These are phyloP conservation scores for Diaporthe aspalathi DNA, from an alignment of 2,329 filamentous ascomycete species.

Conservation along the genomic window DNA sequence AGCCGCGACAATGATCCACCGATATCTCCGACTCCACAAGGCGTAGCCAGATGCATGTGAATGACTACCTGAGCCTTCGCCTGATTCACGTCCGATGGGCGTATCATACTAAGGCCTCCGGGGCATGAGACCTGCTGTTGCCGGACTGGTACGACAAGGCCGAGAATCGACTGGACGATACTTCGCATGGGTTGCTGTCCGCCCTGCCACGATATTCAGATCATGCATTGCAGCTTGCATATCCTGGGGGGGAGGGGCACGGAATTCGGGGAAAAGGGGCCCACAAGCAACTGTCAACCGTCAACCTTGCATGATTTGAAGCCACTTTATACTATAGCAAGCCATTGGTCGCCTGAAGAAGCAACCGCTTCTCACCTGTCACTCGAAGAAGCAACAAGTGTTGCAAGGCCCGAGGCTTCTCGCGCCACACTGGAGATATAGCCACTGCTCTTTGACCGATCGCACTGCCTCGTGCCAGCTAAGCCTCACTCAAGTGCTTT, in stretches of 20 bases:
- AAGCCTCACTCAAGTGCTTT: neutral
- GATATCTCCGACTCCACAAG: neutral
- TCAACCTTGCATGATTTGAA: slow-evolving; percentile 37
- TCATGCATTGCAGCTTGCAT: slow-evolving; percentile 39
- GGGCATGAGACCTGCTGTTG: neutral
- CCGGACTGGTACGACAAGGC: neutral
- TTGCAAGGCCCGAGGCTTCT: neutral
- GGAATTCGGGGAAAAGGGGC: slow-evolving; percentile 6
- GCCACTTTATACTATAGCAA: slow-evolving; percentile 24
- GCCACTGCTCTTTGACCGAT: neutral
- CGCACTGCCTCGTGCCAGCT: too few relatives aligned
- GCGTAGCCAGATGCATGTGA: neutral
- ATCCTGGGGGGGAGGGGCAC: slow-evolving; percentile 27
- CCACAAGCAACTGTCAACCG: slow-evolving; percentile 37
- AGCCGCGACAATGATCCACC: neutral
- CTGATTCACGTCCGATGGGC: neutral
- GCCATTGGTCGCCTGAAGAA: slow-evolving; percentile 18
- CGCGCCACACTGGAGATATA: neutral
- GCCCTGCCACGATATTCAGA: slow-evolving; percentile 21
- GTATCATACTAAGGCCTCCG: neutral
- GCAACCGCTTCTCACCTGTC: slow-evolving; percentile 29
- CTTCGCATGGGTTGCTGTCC: neutral
- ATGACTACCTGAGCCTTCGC: neutral
- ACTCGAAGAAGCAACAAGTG: slow-evolving; percentile 23
- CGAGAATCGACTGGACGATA: slow-evolving; percentile 2